Percentiles rank a stretch among this genome's conserved stretches.
These are phyloP conservation scores for Candida rishiriensis DNA, from an alignment of 805 yeast species.

Conservation along the genomic window DNA sequence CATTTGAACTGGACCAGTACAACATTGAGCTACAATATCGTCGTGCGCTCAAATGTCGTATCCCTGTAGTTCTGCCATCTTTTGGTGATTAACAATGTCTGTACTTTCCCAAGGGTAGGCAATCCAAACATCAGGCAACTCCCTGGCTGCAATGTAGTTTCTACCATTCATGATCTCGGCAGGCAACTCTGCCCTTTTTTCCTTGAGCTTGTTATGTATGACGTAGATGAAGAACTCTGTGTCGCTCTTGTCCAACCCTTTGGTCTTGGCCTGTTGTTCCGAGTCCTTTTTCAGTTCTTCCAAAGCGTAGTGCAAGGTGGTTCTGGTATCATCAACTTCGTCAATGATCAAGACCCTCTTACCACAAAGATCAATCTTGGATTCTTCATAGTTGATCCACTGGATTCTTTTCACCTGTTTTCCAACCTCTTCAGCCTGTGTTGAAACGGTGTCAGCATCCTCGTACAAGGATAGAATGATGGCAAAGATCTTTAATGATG, in stretches of 20 bases:
- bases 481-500: constrained; percentile 92
- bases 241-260: constrained; percentile 45
- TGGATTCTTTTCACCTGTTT: constrained; percentile 71
- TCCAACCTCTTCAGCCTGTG: constrained; percentile 55
- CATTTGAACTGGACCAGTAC: no score
- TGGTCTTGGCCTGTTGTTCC: constrained; percentile 49
- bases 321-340: constrained; percentile 85
- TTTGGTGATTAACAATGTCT: constrained; percentile 70
- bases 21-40: no score
- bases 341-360: constrained; percentile 72
- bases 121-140: constrained; percentile 77
- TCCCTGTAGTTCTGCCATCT: constrained; percentile 69
- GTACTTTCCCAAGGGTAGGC: constrained; percentile 85
- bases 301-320: constrained; percentile 76
- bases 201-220: constrained; percentile 69
- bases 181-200: constrained; percentile 70
- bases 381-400: constrained; percentile 74
- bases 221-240: constrained; percentile 75
- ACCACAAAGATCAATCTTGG: constrained; percentile 57
- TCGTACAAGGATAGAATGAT: constrained; percentile 90
- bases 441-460: constrained; percentile 60
- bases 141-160: constrained; percentile 65
- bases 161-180: constrained; percentile 53
- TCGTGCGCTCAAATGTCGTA: constrained; percentile 50
- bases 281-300: constrained; percentile 72